A percentile compares a stretch with the other conserved stretches of the same genome.
These are phyloP conservation scores for Cytospora mali DNA, from an alignment of 2,329 filamentous ascomycete genomes.

Conservation along the genomic window DNA sequence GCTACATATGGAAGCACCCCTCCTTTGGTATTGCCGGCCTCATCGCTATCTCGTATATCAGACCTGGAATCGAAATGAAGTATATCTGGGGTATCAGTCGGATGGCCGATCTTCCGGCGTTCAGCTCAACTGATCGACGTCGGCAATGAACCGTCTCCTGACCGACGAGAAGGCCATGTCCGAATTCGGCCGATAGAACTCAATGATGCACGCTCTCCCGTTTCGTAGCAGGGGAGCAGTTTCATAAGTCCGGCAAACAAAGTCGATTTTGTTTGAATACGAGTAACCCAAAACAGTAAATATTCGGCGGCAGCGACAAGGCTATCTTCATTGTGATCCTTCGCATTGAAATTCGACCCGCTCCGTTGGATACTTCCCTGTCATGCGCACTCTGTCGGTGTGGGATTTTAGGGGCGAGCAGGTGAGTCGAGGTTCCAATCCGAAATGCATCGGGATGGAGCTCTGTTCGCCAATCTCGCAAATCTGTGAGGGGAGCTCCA, in stretches of 20 bases:
- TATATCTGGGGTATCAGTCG: neutral
- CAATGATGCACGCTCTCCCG: neutral
- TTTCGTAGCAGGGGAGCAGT: neutral
- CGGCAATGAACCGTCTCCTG: slow-evolving; percentile 1
- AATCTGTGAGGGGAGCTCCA: slow-evolving; percentile 23
- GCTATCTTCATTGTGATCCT: neutral
- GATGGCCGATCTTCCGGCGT: slow-evolving; percentile 11
- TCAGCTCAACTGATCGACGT: slow-evolving; percentile 3
- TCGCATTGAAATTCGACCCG: neutral
- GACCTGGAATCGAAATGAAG: neutral
- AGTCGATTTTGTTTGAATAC: neutral
- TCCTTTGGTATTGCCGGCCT: slow-evolving; percentile 1
- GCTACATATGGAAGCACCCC: neutral
- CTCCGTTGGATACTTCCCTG: neutral
- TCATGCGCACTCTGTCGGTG: neutral
- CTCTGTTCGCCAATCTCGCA: slow-evolving; percentile 21
- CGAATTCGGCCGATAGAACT: neutral
- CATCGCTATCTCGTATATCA: slow-evolving; percentile 12
- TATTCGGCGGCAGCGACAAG: neutral
- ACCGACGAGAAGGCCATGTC: neutral
- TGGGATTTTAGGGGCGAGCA: neutral
- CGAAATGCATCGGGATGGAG: slow-evolving; percentile 27
- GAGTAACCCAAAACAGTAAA: neutral
- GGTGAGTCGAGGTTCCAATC: slow-evolving; percentile 9
- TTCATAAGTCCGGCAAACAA: neutral